Conservation (phyloP, 495 filamentous ascomycete species). For the Xylaria longipes region DNA sequence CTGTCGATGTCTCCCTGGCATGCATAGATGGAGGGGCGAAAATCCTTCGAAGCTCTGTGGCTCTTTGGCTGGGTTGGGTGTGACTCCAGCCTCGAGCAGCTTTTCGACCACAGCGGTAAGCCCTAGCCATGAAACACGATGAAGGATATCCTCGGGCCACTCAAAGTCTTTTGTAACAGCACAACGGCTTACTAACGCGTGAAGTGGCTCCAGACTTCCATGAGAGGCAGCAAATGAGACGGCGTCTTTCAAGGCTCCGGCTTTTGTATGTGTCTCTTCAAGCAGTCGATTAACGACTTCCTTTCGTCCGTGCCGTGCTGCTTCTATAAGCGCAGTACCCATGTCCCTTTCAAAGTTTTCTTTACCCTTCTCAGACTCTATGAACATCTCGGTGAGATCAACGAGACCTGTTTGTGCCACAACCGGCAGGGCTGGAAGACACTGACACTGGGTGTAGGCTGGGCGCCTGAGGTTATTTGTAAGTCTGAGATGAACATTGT, state of each 20-base stretch:
- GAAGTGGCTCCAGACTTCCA: not conserved
- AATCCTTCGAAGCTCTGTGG: not conserved
- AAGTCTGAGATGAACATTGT: not conserved
- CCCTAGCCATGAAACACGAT: constrained; percentile 1
- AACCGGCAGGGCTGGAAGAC: not conserved
- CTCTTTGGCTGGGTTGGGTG: not conserved
- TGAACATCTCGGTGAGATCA: not conserved
- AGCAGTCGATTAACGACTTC: not conserved
- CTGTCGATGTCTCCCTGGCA: not conserved
- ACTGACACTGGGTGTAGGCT: not conserved
- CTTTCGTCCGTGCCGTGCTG: not conserved
- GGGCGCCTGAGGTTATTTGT: not conserved
- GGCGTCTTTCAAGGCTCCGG: not conserved
- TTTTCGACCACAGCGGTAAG: not conserved
- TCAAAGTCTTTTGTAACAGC: not conserved
- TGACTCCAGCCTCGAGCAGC: not conserved
- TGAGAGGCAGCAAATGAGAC: not conserved
- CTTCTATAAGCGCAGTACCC: not conserved
- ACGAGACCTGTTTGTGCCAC: not conserved
- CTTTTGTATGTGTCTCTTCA: not conserved
- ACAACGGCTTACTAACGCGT: not conserved
- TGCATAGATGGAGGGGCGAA: not conserved
- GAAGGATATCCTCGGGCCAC: constrained; percentile 1
- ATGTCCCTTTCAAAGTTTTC: not conserved
- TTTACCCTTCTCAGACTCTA: not conserved